phyloP scores from a whole-genome alignment of 2,329 filamentous ascomycete species.

The Dactylonectria estremocensis region DNA sequence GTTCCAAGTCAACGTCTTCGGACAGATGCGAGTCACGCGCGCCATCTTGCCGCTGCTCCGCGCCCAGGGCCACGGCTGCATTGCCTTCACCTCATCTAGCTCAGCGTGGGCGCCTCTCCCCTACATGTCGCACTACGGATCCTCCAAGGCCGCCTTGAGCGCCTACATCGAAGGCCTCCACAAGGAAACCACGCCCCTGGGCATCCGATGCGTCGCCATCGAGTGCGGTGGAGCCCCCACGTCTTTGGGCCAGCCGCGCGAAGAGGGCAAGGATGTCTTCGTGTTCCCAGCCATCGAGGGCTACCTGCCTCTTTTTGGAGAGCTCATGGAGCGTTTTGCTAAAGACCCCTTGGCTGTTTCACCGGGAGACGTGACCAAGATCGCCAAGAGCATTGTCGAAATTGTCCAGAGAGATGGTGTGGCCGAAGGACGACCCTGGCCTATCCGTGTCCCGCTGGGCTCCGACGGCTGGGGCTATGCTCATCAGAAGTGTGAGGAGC shows the following conservation, averaged over 20 bases:
- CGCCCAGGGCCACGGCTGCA: slow-evolving; percentile 40
- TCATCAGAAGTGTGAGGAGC: slow-evolving; percentile 9
- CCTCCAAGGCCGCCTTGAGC: slow-evolving; percentile 50
- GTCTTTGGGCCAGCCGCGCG: slow-evolving; percentile 47
- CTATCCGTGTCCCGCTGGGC: slow-evolving; percentile 14
- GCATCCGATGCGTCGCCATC: slow-evolving; percentile 51
- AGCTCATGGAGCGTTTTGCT: slow-evolving; percentile 11
- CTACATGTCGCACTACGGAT: slow-evolving; percentile 51
- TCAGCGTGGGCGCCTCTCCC: slow-evolving; percentile 48
- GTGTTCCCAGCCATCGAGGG: neutral
- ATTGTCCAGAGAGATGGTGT: slow-evolving; percentile 46
- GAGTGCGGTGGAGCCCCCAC: slow-evolving; percentile 53
- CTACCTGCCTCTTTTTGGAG: slow-evolving; percentile 16
- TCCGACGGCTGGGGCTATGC: slow-evolving; percentile 22
- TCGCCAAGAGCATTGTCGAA: slow-evolving; percentile 12
- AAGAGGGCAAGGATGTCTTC: slow-evolving; percentile 12
- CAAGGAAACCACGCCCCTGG: slow-evolving; percentile 49
- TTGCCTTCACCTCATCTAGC: slow-evolving; percentile 52
- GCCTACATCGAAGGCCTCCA: slow-evolving; percentile 49
- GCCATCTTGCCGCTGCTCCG: slow-evolving; percentile 49
- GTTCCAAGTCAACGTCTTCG: slow-evolving; percentile 51
- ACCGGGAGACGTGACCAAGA: slow-evolving; percentile 18
- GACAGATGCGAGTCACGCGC: slow-evolving; percentile 46
- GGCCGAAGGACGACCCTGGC: slow-evolving; percentile 31
- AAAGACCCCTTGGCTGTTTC: neutral